Percentiles rank a stretch among this genome's conserved stretches.
Evolutionary conservation across 139 green algal genomes (phyloP).

Genomic region (Bryopsis sp.): DNA sequence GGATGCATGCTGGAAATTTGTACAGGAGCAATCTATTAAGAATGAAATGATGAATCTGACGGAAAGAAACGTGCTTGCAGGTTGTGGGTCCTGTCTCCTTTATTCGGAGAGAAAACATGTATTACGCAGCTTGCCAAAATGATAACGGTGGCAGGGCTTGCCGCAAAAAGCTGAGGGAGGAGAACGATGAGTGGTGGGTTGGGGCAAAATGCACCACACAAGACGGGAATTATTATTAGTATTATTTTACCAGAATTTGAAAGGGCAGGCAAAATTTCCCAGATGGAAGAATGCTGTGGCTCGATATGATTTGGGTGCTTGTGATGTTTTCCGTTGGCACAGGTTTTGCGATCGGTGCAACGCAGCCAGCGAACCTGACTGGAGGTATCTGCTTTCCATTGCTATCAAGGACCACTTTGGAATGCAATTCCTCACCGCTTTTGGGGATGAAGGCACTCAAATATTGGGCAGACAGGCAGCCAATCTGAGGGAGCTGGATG

Average conservation of each 20-base stretch:
- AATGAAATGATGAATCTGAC: too few species aligned
- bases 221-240: too few species aligned
- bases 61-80: too few species aligned
- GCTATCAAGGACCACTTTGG: conserved; percentile 41
- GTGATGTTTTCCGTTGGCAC: background rate
- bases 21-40: too few species aligned
- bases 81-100: conserved; percentile 42
- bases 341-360: background rate
- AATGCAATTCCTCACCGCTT: conserved; percentile 40
- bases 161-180: conserved; percentile 70
- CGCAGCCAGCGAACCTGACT: background rate
- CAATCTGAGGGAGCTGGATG: conserved; percentile 29
- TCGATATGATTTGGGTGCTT: too few species aligned
- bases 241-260: too few species aligned
- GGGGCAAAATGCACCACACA: too few species aligned
- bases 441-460: conserved; percentile 38
- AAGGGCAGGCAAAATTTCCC: background rate
- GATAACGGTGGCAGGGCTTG: conserved; percentile 42
- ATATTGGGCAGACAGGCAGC: conserved; percentile 34
- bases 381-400: conserved; percentile 4
- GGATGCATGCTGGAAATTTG: too few species aligned
- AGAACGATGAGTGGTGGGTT: conserved; percentile 23
- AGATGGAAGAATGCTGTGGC: background rate
- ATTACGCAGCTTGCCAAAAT: conserved; percentile 60
- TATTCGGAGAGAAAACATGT: conserved; percentile 56